Evolutionary conservation across 305 asterid species (phyloP).

Genomic region (Plantago rigida): DNA sequence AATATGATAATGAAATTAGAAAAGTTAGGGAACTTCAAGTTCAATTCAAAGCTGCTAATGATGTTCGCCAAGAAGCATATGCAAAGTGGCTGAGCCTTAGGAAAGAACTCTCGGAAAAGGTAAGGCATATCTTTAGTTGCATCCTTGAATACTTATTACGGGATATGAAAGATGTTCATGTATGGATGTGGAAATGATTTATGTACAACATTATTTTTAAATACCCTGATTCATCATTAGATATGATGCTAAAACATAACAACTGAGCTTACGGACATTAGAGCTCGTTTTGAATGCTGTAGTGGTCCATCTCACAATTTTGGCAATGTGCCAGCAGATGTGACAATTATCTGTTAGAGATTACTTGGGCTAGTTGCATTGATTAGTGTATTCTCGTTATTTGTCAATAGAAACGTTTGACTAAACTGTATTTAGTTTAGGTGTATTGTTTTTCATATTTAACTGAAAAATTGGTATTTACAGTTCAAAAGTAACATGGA

Average conservation of each 20-base stretch:
- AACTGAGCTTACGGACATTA: too few species aligned
- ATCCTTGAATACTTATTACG: constrained; percentile 1
- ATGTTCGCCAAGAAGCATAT: constrained; percentile 48
- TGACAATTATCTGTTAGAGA: neutral
- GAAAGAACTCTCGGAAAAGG: constrained; percentile 42
- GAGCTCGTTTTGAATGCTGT: neutral
- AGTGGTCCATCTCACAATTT: neutral
- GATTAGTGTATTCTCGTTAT: neutral
- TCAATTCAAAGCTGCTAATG: constrained; percentile 46
- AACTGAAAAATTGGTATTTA: too few species aligned
- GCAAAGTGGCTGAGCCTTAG: constrained; percentile 36
- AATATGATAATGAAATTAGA: constrained; percentile 37
- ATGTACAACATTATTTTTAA: neutral
- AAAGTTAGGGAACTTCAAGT: constrained; percentile 39
- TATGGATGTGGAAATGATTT: neutral
- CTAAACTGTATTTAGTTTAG: neutral
- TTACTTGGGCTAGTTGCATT: neutral
- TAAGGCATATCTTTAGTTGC: constrained; percentile 20
- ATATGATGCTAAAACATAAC: neutral
- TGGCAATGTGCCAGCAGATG: constrained; percentile 3
- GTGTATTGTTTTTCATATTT: too few species aligned
- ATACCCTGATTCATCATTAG: neutral
- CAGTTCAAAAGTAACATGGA: too few species aligned
- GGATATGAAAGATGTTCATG: neutral
- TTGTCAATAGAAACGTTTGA: neutral